Base-by-base conservation (phyloP, 352 stramenopile species). In the Globisporangium yorkense region DNA sequence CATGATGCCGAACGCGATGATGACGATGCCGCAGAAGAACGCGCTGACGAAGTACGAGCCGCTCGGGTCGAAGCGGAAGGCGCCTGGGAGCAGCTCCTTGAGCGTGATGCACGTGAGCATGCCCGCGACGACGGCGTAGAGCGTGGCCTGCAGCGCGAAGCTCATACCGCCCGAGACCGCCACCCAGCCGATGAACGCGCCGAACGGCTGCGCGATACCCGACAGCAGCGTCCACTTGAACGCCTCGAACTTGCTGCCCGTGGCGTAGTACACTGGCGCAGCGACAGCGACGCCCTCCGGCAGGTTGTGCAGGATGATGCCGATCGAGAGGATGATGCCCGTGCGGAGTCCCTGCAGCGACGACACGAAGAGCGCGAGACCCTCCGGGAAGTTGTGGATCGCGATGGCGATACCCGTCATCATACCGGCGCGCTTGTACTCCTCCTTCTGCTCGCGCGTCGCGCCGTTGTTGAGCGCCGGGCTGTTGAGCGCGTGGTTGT, bases 311-410 rank as follows among this genome's bases (percentile, higher is more conserved):
- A 98, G 84, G 5, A 87, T 93, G 66, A 99, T 98, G 39, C 88
- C 94, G 55, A 98, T 72, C 5, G 95, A 94, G n/a, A 98, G 74
- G 29, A 94, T 78, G 33, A 84, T 67, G 45, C 96, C 96, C 0
- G 97, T 79, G 18, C 60, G 69, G 2, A 95, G 84, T 69, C 96
- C 88, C n/a, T 87, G 71, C 0, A 98, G 65, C 20, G 91, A 87
- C 0, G 84, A 89, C 35, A 98, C 90, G 65, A 97, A 98, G n/a
- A 96, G 97, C 20, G 93, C 96, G 20, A 98, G 63, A 1, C 96
- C 96, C 62, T 99, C 96, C 3, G 95, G 95, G 65, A 99, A 96
- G 70, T 99, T 99, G 74, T 99, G 96, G 56, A 98, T 96, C 3
- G 84, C 93, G 65, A 99, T 98, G 45, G 89, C 94, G 12, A 98